Evolutionary conservation across 2,329 filamentous ascomycete species (phyloP).

Genomic region (Ceratocystis cubensis): DNA sequence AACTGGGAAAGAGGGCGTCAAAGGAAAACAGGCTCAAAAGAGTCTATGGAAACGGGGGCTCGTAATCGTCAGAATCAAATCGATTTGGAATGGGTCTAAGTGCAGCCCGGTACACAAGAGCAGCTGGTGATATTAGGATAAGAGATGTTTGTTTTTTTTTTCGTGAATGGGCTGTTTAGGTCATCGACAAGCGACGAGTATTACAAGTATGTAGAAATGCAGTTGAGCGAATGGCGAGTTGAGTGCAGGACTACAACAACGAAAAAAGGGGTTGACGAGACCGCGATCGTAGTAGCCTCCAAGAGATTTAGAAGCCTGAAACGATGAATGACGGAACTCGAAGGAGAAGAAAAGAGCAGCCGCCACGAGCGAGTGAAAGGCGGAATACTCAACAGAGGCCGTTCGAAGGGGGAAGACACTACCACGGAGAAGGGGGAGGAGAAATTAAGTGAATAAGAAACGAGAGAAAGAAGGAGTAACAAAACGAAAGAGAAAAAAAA

Average conservation of each 20-base stretch:
- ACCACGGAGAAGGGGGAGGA: constrained; percentile 10
- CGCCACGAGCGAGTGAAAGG: constrained; percentile 17
- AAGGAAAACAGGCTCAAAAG: background rate
- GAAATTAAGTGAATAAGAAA: constrained; percentile 17
- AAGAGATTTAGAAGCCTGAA: too few species aligned
- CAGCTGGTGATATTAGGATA: background rate
- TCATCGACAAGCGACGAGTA: background rate
- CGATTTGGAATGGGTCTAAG: too few species aligned
- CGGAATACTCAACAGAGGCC: background rate
- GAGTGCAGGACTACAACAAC: background rate
- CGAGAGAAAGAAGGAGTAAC: background rate
- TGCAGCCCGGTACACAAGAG: background rate
- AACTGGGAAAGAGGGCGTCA: background rate
- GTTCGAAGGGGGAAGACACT: background rate
- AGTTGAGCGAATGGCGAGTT: background rate
- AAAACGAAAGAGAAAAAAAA: background rate
- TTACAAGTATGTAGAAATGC: background rate
- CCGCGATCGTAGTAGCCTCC: too few species aligned
- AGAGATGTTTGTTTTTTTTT: background rate
- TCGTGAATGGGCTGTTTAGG: background rate
- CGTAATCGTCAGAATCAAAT: background rate
- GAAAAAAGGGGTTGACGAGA: background rate
- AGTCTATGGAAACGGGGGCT: background rate
- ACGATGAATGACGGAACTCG: too few species aligned
- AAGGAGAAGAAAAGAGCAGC: background rate